Percentiles rank a stretch among this genome's conserved stretches.
These are phyloP conservation scores for Entomortierella chlamydospora DNA, from an alignment of 192 early-diverging fungal genomes.

Conservation along the genomic window DNA sequence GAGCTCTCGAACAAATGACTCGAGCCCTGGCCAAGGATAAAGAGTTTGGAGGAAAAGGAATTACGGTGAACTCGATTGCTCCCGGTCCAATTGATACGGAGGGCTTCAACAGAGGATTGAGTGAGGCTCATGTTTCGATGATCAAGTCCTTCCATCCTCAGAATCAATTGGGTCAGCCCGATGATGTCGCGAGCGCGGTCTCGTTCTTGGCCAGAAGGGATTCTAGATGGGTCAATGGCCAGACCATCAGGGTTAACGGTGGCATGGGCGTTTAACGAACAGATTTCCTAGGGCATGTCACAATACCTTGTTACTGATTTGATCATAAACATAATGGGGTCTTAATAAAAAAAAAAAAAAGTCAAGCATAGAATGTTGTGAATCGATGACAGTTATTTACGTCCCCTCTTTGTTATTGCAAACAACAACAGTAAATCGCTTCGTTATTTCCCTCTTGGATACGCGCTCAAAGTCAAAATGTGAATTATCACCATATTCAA, in stretches of 20 bases:
- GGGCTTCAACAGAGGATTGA: conserved; percentile 23
- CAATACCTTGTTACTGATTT: too few relatives aligned
- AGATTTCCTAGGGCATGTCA: neutral
- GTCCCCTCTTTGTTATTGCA: too few relatives aligned
- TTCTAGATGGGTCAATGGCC: conserved; percentile 31
- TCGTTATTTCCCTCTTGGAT: too few relatives aligned
- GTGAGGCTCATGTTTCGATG: conserved; percentile 9
- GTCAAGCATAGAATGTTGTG: too few relatives aligned
- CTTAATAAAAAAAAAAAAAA: too few relatives aligned
- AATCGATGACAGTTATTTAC: too few relatives aligned
- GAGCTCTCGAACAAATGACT: conserved; percentile 80
- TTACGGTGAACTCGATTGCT: conserved; percentile 34
- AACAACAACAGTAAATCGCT: too few relatives aligned
- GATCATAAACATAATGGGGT: too few relatives aligned
- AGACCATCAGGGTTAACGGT: conserved; percentile 26
- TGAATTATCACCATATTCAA: neutral
- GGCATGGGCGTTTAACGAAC: neutral
- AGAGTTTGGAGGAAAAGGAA: conserved; percentile 22
- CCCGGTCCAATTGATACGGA: conserved; percentile 42
- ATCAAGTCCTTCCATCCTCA: conserved; percentile 1
- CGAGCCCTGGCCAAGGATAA: conserved; percentile 74
- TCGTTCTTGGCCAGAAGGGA: conserved; percentile 20
- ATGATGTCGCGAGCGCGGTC: conserved; percentile 28
- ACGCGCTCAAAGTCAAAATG: too few relatives aligned
- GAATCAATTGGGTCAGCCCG: conserved; percentile 20